Percentiles rank a stretch among this genome's conserved stretches.
Conservation (phyloP, 129 eudicot genomes). For the Artemisia annua region DNA sequence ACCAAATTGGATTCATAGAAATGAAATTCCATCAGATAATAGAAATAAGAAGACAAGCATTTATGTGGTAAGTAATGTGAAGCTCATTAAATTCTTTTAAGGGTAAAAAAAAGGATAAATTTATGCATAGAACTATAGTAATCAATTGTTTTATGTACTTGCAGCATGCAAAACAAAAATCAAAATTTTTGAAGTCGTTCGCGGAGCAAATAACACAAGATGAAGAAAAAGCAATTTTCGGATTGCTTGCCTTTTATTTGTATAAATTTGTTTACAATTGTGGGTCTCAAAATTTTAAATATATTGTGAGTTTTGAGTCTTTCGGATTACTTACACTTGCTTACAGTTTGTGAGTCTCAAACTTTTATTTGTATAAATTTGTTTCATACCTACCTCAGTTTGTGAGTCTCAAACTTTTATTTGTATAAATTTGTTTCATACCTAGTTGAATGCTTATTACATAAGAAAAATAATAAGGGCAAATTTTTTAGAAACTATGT, state of each 20-base stretch:
- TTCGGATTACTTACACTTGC: too few species aligned
- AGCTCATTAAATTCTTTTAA: neutral
- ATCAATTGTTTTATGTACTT: neutral
- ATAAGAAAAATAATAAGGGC: too few species aligned
- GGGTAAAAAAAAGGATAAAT: neutral
- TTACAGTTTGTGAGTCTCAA: too few species aligned
- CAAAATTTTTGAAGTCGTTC: neutral
- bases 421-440: too few species aligned
- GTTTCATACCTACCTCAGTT: too few species aligned
- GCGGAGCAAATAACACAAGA: conserved; percentile 39
- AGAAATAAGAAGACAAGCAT: conserved; percentile 40
- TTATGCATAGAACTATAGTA: neutral
- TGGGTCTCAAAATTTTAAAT: too few species aligned
- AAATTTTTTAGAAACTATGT: too few species aligned
- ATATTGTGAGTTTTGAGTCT: too few species aligned
- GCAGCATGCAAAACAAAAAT: conserved; percentile 31
- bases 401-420: too few species aligned
- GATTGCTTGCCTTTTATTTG: conserved; percentile 42
- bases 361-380: too few species aligned
- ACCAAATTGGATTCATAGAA: conserved; percentile 19
- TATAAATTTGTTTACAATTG: too few species aligned
- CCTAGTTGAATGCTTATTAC: too few species aligned
- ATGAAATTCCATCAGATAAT: conserved; percentile 26
- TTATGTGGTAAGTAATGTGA: conserved; percentile 30
- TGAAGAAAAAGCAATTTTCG: conserved; percentile 63